These are phyloP conservation scores for Coniochaeta ligniaria DNA, from an alignment of 2,329 filamentous ascomycete species.

Conservation along the genomic window DNA sequence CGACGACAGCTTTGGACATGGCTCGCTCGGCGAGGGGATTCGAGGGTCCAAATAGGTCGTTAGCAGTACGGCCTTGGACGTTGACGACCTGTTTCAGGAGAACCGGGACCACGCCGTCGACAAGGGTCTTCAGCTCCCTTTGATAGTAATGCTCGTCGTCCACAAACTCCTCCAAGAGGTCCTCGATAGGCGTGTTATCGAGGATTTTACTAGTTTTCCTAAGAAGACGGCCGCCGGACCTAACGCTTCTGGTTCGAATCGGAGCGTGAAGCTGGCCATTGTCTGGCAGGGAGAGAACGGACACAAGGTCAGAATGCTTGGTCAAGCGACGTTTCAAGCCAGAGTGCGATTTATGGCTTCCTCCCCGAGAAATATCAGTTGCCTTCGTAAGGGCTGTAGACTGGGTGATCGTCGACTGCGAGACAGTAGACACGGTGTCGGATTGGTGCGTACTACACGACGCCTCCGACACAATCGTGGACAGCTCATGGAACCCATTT, in stretches of 20 bases:
- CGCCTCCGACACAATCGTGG: slow-evolving; percentile 49
- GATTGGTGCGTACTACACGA: slow-evolving; percentile 37
- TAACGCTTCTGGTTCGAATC: slow-evolving; percentile 59
- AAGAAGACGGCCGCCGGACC: slow-evolving; percentile 71
- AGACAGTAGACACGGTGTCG: slow-evolving; percentile 42
- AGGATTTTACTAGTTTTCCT: slow-evolving; percentile 61
- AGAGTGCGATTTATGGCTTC: slow-evolving; percentile 32
- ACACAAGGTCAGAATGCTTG: slow-evolving; percentile 89
- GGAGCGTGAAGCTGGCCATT: slow-evolving; percentile 38
- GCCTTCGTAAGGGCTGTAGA: slow-evolving; percentile 41
- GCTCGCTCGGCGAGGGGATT: slow-evolving; percentile 14
- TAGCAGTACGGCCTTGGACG: slow-evolving; percentile 52
- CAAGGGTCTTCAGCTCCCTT: slow-evolving; percentile 83
- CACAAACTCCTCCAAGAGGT: slow-evolving; percentile 72
- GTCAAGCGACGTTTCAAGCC: slow-evolving; percentile 70
- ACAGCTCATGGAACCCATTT: slow-evolving; percentile 46
- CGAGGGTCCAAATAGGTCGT: background rate
- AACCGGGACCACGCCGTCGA: slow-evolving; percentile 92
- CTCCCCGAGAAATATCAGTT: slow-evolving; percentile 35
- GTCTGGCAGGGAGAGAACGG: slow-evolving; percentile 72
- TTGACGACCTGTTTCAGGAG: slow-evolving; percentile 79
- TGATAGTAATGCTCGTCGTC: slow-evolving; percentile 84
- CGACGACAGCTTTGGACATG: slow-evolving; percentile 79
- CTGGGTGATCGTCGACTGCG: slow-evolving; percentile 46
- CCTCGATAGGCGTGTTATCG: slow-evolving; percentile 61